Evolutionary conservation across 2,329 filamentous ascomycete species (phyloP), one percentile per base, ranked within the genome.

Genomic region (Lecanosticta acicola): DNA sequence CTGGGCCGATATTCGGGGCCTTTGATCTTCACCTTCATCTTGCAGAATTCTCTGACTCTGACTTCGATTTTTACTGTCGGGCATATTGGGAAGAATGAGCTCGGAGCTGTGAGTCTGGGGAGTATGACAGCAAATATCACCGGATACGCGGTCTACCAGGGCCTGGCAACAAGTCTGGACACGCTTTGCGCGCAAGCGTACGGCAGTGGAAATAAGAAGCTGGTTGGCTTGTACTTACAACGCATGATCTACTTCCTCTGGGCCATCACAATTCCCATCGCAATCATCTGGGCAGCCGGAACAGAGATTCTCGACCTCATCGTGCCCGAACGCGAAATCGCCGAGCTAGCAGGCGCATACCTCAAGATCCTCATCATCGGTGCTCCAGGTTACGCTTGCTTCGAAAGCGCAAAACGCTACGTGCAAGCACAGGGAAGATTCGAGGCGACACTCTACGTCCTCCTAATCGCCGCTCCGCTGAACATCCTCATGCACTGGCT

Each of bases 151-250:
- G 67, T 72, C 11, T 73, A 71, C 41, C 70, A 73, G 55, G 71
- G 89, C n/a, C 75, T 97, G 11, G 84, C 89, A 1, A 97, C 91
- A 3, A 87, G 84, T 53, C 74, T 97, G 32, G 91, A 97, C 67
- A 97, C 91, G 0, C 80, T 97, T 2, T 96, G 91, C 65, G 81
- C 91, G 0, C 91, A 97, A 67, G 91, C 93, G 0, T 97, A 94
- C 63, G 91, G 93, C 2, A 94, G 87, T 0, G 91, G 91, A 0
- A 85, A 85, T 64, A 94, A 85, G 63, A 85, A 90, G 56, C 78
- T 97, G 3, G 91, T 97, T 48, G 91, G 87, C 1, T 66, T 93
- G 44, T 87, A 93, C 59, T 76, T 87, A 52, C 85, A 93, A 68
- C 77, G 86, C 46, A 91, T 91, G 86, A 73, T 86, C 1, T 84